Evolutionary conservation across 2,329 filamentous ascomycete genomes (phyloP).

Genomic region (Huntiella omanensis): DNA sequence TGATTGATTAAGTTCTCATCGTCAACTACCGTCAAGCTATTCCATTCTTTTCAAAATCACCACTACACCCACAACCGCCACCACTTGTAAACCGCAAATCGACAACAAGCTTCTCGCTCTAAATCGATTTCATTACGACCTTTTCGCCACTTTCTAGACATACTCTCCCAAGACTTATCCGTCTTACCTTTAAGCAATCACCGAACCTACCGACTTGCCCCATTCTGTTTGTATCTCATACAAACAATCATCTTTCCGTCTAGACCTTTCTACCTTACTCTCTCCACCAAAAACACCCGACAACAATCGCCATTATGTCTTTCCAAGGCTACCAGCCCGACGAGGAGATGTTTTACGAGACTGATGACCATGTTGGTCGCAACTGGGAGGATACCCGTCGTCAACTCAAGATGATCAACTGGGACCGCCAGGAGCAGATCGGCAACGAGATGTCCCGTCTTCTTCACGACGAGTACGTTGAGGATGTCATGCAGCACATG

Average conservation of each 20-base stretch:
- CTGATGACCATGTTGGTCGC: conserved; percentile 29
- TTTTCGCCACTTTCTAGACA: too few relatives aligned
- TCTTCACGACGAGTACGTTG: conserved; percentile 77
- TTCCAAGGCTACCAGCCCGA: conserved; percentile 20
- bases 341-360: conserved; percentile 34
- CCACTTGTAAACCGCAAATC: background rate
- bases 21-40: conserved; percentile 15
- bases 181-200: too few relatives aligned
- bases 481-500: conserved; percentile 90
- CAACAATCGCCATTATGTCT: conserved; percentile 24
- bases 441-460: conserved; percentile 73
- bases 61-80: conserved; percentile 12
- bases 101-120: too few relatives aligned
- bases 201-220: too few relatives aligned
- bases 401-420: conserved; percentile 57
- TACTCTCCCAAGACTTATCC: too few relatives aligned
- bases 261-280: background rate
- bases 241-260: too few relatives aligned
- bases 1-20: conserved; percentile 8
- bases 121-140: too few relatives aligned
- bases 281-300: background rate
- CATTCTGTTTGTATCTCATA: conserved; percentile 10
- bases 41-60: conserved; percentile 8
- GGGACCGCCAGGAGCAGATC: conserved; percentile 71
- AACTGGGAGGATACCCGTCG: conserved; percentile 52